Evolutionary conservation across 208 protist genomes (phyloP).

Genomic region (Crithidia mellificae): DNA sequence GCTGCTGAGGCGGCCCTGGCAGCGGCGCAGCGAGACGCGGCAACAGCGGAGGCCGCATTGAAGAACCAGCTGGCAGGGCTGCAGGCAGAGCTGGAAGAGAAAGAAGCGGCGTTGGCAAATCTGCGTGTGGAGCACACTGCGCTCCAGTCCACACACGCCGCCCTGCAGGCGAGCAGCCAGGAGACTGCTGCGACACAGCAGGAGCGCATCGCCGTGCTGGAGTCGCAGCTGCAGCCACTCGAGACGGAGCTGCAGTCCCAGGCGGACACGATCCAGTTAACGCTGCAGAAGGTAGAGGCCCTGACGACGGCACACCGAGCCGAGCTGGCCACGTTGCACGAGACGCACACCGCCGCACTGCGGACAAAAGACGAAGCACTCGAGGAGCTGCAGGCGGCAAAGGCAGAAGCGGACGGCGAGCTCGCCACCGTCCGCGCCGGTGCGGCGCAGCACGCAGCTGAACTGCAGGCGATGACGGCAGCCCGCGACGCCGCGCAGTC

Average conservation of each 20-base stretch:
- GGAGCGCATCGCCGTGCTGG: constrained; percentile 20
- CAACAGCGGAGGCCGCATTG: neutral
- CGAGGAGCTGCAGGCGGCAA: constrained; percentile 2
- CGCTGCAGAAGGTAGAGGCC: constrained; percentile 20
- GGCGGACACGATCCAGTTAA: constrained; percentile 11
- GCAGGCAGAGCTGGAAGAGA: constrained; percentile 8
- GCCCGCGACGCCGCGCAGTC: constrained; percentile 6
- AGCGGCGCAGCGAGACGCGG: neutral
- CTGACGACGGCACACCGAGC: constrained; percentile 11
- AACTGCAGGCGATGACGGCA: constrained; percentile 8
- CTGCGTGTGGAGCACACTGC: constrained; percentile 14
- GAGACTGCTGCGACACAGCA: constrained; percentile 1
- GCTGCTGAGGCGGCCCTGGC: neutral
- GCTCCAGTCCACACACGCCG: constrained; percentile 12
- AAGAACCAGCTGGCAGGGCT: neutral
- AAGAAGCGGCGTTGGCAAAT: neutral
- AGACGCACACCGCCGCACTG: neutral
- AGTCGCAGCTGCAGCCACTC: constrained; percentile 14
- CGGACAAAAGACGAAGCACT: constrained; percentile 10
- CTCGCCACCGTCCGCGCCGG: constrained; percentile 1
- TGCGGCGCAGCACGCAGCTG: constrained; percentile 4
- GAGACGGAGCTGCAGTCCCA: constrained; percentile 23
- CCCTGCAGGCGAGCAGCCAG: constrained; percentile 17
- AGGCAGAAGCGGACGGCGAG: constrained; percentile 4
- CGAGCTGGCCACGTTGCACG: constrained; percentile 7